Conservation (phyloP, 805 yeast genomes). For the Cyberlindnera euphorbiae region DNA sequence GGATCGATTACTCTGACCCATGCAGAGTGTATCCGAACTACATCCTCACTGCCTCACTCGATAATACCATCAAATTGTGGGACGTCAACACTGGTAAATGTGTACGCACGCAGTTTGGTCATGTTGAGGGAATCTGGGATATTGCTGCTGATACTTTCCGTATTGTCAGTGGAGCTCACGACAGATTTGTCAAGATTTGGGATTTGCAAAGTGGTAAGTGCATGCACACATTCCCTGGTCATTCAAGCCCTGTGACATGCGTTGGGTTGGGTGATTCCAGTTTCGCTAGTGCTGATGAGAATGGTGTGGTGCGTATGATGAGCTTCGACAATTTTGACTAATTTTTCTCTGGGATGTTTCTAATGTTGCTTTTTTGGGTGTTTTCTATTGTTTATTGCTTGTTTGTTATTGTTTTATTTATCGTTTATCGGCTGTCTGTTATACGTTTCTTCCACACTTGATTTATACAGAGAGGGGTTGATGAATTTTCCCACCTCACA, state of each 20-base stretch:
- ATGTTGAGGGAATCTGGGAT: conserved; percentile 97
- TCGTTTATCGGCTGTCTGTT: too few species aligned
- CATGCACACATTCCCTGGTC: conserved; percentile 86
- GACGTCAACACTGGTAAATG: conserved; percentile 83
- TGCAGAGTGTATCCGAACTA: conserved; percentile 65
- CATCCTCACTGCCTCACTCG: conserved; percentile 79
- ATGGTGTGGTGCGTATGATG: conserved; percentile 81
- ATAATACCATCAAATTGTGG: conserved; percentile 92
- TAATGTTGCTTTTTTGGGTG: neutral
- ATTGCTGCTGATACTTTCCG: conserved; percentile 94
- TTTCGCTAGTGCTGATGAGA: conserved; percentile 86
- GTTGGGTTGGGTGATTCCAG: conserved; percentile 87
- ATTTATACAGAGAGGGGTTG: too few species aligned
- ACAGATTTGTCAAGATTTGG: conserved; percentile 87
- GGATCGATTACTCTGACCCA: conserved; percentile 23
- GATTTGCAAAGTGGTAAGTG: conserved; percentile 93
- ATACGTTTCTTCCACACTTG: too few species aligned
- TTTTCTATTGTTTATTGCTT: too few species aligned
- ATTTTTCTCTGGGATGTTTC: too few species aligned
- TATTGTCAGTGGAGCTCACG: conserved; percentile 92
- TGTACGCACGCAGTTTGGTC: conserved; percentile 93
- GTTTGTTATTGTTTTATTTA: too few species aligned
- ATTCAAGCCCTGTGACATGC: conserved; percentile 54
- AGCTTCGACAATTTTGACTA: conserved; percentile 52
- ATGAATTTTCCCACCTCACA: too few species aligned